phyloP scores from a whole-genome alignment of 2,329 filamentous ascomycete species.

The Ophiognomonia clavigignenti-juglandacearum region DNA sequence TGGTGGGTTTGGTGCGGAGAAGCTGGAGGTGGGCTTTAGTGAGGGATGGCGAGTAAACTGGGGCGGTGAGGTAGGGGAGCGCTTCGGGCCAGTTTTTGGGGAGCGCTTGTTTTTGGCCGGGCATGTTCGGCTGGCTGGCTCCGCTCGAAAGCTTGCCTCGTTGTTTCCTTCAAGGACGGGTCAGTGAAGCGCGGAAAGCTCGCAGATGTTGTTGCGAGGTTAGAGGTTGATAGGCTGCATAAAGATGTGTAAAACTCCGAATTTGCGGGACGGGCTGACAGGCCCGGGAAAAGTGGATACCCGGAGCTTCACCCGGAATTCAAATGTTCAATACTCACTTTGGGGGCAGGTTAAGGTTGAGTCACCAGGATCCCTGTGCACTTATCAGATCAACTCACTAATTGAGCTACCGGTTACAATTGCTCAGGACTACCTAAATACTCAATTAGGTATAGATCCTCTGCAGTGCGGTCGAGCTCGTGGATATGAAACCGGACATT shows the following conservation, averaged over 20 bases:
- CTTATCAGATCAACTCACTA: too few species aligned
- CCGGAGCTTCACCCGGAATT: not conserved
- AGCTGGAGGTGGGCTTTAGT: constrained; percentile 34
- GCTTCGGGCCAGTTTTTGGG: constrained; percentile 56
- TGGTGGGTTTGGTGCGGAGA: constrained; percentile 29
- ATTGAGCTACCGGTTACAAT: too few species aligned
- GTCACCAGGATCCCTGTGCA: too few species aligned
- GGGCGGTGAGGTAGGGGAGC: constrained; percentile 47
- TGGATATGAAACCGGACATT: too few species aligned
- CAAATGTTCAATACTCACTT: too few species aligned
- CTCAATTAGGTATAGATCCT: too few species aligned
- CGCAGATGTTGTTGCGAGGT: not conserved
- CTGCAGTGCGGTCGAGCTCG: too few species aligned
- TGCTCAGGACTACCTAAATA: too few species aligned
- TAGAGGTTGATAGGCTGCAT: not conserved
- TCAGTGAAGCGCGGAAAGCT: not conserved
- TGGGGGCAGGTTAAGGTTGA: too few species aligned
- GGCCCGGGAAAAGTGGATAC: not conserved
- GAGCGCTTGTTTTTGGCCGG: constrained; percentile 8
- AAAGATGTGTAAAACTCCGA: not conserved
- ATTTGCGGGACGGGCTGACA: not conserved
- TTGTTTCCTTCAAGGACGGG: not conserved
- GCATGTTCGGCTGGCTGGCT: too few species aligned
- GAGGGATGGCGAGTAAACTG: constrained; percentile 43
- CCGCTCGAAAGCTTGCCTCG: not conserved